Base-by-base conservation (phyloP, 768 basidiomycete species). In the Suillus decipiens region DNA sequence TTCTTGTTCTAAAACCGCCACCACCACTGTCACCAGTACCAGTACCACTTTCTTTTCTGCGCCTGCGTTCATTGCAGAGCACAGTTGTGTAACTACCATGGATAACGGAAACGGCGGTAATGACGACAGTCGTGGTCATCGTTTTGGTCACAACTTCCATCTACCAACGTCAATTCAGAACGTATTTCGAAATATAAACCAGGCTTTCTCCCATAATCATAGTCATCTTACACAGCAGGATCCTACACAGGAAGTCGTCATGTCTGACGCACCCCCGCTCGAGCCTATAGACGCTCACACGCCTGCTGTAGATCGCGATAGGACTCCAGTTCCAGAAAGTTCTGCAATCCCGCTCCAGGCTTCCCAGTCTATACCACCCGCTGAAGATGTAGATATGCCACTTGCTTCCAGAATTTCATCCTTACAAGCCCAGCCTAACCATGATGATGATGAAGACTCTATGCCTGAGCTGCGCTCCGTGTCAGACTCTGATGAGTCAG, bases 391-490 rank as follows among this genome's bases (percentile, higher is more conserved):
- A 12, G 63, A 61, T 9, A 65, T 68, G 34, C 60, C 66, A 45
- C 33, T 60, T 17, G 43, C 42, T 31, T 50, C 36, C 1, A 45
- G 36, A 28, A 10, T 24, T 12, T 22, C 66, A 22, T 31, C 43
- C 22, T n/a, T 14, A 10, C 45, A 17, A 66, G 53, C 17, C 19
- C 19, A 34, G 41, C 60, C 33, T 55, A 62, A 3, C 7, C 67
- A 2, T 12, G 69, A 75, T 33, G 75, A 77, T 39, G 76, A 76
- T 43, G 74, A 76, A 34, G 77, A 76, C 59, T 77, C 75, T 14
- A 78, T 83, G 77, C 82, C 83, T 12, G 76, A 72, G 0, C 71
- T 83, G 24, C 76, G 75, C 59, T 73, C 78, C 5, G 68, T 80
- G 6, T 73, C 77, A 12, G 75, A 79, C 64, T 78, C 77, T 24